phyloP scores from a whole-genome alignment of 768 basidiomycete genomes.

The Naematelia encephala region DNA sequence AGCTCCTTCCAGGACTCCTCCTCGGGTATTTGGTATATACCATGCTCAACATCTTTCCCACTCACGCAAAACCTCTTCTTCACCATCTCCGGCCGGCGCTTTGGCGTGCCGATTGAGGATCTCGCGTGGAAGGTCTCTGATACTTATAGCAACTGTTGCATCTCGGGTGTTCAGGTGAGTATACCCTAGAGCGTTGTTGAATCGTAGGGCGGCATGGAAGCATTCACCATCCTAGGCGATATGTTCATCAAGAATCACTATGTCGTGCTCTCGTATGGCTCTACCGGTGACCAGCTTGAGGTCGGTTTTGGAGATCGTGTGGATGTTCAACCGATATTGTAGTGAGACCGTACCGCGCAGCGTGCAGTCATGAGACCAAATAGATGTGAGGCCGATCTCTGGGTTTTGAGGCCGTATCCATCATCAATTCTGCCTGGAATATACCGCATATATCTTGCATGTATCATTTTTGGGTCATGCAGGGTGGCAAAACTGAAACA shows the following conservation, averaged over 20 bases:
- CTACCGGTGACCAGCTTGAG: constrained; percentile 3
- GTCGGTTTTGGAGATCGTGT: constrained; percentile 24
- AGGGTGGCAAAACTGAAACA: neutral
- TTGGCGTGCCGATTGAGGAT: constrained; percentile 26
- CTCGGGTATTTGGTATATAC: constrained; percentile 23
- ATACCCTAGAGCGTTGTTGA: neutral
- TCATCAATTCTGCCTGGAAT: neutral
- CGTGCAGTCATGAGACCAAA: too few relatives aligned
- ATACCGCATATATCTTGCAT: neutral
- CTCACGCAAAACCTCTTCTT: constrained; percentile 18
- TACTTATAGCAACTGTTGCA: constrained; percentile 14
- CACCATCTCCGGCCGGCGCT: constrained; percentile 15
- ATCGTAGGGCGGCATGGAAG: constrained; percentile 30
- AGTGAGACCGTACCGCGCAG: neutral
- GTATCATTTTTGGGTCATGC: neutral
- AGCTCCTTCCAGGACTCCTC: constrained; percentile 9
- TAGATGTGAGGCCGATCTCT: too few relatives aligned
- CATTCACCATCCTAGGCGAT: constrained; percentile 39
- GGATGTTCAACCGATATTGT: constrained; percentile 17
- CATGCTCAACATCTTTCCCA: constrained; percentile 17
- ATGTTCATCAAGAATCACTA: constrained; percentile 45
- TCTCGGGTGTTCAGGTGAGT: constrained; percentile 31
- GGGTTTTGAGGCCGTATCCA: too few relatives aligned
- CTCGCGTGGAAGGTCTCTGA: constrained; percentile 24
- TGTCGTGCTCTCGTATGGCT: constrained; percentile 27